Base-by-base conservation (phyloP, 2,329 filamentous ascomycete species). In the Fusarium mangiferae region DNA sequence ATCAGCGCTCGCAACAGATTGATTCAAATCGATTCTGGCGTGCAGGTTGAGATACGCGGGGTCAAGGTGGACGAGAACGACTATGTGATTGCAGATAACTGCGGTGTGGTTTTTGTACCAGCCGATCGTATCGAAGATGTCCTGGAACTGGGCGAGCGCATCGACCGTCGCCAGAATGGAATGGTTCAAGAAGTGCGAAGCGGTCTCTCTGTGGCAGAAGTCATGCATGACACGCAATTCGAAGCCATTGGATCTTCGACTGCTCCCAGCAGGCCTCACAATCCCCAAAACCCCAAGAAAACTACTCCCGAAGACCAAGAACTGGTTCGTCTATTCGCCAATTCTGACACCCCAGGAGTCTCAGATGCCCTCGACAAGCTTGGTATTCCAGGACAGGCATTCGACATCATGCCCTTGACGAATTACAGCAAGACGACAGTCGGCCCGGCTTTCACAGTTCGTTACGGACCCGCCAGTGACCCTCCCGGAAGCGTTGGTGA, bases 311-410 rank as follows among this genome's bases (percentile, higher is more conserved):
- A 63, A 28, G 61, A 63, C 18, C 42, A 59, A 35, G 61, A 63
- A 18, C n/a, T 63, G 11, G 28, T 59, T 5, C 42, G 35, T 3
- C 51, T 63, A 6, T 63, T 63, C 18, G 36, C 52, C 18, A 20
- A 18, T 7, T 20, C 42, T 4, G 61, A 63, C 10, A 63, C 61
- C 5, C 42, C 61, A 4, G 61, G 42, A 17, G 61, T 63, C 3
- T 63, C 61, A 9, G 61, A 63, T 12, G 61, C 61, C 18, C 61
- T 63, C 10, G 61, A 63, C 22, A 63, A 63, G 18, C 42, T 63
- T 13, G 61, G 52, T 5, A 42, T 63, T 11, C 35, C 42, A 35
- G 61, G 61, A 4, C 61, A 63, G 4, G 61, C 42, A 3, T 24
- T 28, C 14, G 41, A 63, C 22, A 63, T 63, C n/a, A 59, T 59